Evolutionary conservation across 805 yeast genomes (phyloP).

Genomic region (Wickerhamomyces xylosicus): DNA sequence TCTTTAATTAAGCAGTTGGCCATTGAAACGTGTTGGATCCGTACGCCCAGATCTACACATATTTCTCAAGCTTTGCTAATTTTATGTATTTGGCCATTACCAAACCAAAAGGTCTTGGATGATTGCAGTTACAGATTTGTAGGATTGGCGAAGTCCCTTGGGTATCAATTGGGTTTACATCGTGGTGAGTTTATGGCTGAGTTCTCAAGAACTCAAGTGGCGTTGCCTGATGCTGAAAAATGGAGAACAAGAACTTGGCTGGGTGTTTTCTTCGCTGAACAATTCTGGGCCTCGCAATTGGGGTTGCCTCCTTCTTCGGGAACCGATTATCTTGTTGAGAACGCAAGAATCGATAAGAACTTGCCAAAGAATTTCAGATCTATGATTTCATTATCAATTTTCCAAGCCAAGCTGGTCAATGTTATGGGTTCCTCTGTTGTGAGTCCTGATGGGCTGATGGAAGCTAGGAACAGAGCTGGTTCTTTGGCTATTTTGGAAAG

Average conservation of each 20-base stretch:
- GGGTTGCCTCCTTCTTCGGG: conserved; percentile 85
- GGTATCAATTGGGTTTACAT: conserved; percentile 82
- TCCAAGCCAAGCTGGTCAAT: conserved; percentile 73
- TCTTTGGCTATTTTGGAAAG: conserved; percentile 68
- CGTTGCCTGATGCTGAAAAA: conserved; percentile 80
- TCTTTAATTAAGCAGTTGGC: conserved; percentile 78
- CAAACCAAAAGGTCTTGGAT: conserved; percentile 84
- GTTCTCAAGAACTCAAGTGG: conserved; percentile 81
- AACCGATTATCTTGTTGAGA: conserved; percentile 74
- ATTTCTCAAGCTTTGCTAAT: conserved; percentile 83
- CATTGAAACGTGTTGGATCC: conserved; percentile 85
- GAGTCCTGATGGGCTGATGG: conserved; percentile 82
- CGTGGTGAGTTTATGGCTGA: conserved; percentile 87
- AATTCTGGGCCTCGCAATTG: conserved; percentile 79
- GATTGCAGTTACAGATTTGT: conserved; percentile 86
- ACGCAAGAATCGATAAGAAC: conserved; percentile 52
- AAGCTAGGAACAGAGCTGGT: conserved; percentile 73
- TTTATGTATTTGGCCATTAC: conserved; percentile 86
- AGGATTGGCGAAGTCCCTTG: conserved; percentile 76
- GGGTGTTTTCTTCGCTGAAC: conserved; percentile 79
- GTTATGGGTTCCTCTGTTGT: conserved; percentile 83
- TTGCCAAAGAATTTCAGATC: conserved; percentile 67
- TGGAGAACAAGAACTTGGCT: conserved; percentile 95
- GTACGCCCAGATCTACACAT: conserved; percentile 90
- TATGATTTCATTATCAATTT: conserved; percentile 62